Evolutionary conservation across 257 asterid genomes (phyloP).

Genomic region (Nicotiana attenuata): DNA sequence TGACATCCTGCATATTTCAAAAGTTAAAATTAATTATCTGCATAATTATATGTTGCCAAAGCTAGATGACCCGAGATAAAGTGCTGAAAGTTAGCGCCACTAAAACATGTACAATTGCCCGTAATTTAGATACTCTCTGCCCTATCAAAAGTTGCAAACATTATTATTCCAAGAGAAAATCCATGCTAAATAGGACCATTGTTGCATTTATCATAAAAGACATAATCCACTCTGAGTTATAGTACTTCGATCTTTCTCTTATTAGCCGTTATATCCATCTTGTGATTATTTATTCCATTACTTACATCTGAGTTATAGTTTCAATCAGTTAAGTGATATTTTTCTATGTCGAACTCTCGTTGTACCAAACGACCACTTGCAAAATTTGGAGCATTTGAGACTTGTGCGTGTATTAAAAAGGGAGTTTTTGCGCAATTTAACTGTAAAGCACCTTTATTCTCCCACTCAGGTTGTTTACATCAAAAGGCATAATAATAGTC

Average conservation of each 20-base stretch:
- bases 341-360: background rate
- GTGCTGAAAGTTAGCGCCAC: background rate
- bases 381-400: background rate
- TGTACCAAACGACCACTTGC: background rate
- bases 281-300: background rate
- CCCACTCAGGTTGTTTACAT: background rate
- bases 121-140: background rate
- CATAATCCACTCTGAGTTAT: background rate
- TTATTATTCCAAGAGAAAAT: background rate
- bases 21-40: background rate
- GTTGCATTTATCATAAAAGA: background rate
- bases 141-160: background rate
- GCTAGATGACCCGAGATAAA: background rate
- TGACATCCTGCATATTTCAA: slow-evolving; percentile 43
- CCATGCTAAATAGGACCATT: background rate
- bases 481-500: background rate
- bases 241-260: background rate
- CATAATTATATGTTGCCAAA: background rate
- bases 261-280: background rate
- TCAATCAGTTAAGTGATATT: background rate
- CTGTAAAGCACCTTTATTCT: background rate
- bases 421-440: background rate
- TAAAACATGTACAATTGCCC: background rate
- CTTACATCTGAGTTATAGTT: no score
- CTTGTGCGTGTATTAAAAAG: background rate